Conservation (phyloP, 805 yeast species). For the Sugiyamaella floridensis region DNA sequence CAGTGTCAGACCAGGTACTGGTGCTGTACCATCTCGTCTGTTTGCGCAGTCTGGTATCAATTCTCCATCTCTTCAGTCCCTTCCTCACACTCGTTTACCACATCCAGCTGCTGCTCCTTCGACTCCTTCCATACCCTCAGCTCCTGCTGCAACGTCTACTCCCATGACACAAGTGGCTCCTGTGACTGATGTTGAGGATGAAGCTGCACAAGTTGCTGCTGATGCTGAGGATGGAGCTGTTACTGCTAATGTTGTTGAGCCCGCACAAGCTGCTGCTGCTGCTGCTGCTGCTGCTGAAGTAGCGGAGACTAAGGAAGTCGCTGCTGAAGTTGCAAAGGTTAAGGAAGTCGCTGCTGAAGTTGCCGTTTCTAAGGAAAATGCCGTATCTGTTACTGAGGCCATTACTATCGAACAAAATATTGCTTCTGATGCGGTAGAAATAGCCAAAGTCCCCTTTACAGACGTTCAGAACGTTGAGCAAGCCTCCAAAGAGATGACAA, state of each 20-base stretch:
- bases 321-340: neutral
- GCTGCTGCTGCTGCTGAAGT: neutral
- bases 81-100: too few species aligned
- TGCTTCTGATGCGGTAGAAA: neutral
- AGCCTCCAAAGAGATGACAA: too few species aligned
- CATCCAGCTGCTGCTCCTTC: conserved; percentile 1
- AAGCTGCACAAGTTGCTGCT: too few species aligned
- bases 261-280: neutral
- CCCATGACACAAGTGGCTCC: too few species aligned
- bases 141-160: neutral
- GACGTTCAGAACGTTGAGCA: neutral
- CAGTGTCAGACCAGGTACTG: too few species aligned
- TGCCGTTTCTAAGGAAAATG: too few species aligned
- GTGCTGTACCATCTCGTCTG: too few species aligned
- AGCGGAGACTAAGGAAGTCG: neutral
- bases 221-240: neutral
- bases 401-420: too few species aligned
- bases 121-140: neutral
- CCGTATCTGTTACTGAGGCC: too few species aligned
- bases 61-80: too few species aligned
- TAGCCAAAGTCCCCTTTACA: neutral
- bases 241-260: neutral
- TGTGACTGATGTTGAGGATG: neutral
- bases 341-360: neutral
- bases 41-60: too few species aligned